Base-by-base conservation (phyloP, 179 eudicot genomes). In the Drosera spatulata region DNA sequence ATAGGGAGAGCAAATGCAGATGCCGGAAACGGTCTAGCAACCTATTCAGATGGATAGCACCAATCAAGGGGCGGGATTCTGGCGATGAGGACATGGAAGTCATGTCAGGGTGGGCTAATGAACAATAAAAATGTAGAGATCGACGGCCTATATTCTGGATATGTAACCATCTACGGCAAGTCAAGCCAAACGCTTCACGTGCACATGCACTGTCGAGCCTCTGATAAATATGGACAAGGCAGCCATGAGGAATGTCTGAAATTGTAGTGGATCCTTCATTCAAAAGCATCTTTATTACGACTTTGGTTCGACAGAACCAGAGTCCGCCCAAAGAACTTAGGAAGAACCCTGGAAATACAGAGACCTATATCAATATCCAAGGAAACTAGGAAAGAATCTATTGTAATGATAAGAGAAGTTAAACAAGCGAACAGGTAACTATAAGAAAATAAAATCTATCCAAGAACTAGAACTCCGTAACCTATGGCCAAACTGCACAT, bases 141-240 rank as follows among this genome's bases (percentile, higher is more conserved):
- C 50, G 64, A 37, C 80, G 82, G 56, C 83, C 80, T 48, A 57
- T 71, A 62, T 80, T 85, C 68, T 86, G 87, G 50, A 86, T 71
- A 45, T 66, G 69, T 63, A 83, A 83, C 87, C 85, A 85, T 15
- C 77, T 79, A 41, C 39, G 84, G 55, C 94, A 88, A 55, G 96
- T 83, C 67, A 88, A 66, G 45, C 96, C 96, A 66, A 88, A 88
- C 39, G 90, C 75, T 58, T 77, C 79, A 5, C 85, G 80, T 61
- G 83, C 96, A 38, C 63, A 61, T 40, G 61, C 68, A 54, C 67
- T 61, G 47, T 63, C 57, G 56, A 88, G 82, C 46, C 69, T 49
- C 33, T 61, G 71, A 63, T 81, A 85, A 66, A 85, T 80, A 60
- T 67, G 66, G 55, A 68, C 67, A 4, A 86, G 73, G 66, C 94